Percentiles rank a stretch among this genome's conserved stretches.
These are phyloP conservation scores for Gyromitra esculenta DNA, from an alignment of 2,329 filamentous ascomycete species.

Conservation along the genomic window DNA sequence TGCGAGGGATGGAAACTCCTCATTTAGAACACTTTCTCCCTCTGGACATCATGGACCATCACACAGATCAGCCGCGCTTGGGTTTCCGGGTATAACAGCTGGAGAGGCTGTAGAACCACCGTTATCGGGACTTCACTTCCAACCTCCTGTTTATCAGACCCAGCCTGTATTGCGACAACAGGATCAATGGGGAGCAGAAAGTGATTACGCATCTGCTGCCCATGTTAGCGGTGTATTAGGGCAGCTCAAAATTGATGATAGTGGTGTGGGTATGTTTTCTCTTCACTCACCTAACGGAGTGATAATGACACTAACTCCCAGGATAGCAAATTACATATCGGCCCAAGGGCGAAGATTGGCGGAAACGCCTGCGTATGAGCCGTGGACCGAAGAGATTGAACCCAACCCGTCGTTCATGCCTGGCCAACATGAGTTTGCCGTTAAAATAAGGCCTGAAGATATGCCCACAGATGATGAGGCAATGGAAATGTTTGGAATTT, in stretches of 20 bases:
- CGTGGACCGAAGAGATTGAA: slow-evolving; percentile 73
- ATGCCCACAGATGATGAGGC: slow-evolving; percentile 89
- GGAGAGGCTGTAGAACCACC: slow-evolving; percentile 51
- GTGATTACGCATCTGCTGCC: slow-evolving; percentile 67
- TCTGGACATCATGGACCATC: slow-evolving; percentile 43
- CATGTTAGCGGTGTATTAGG: slow-evolving; percentile 84
- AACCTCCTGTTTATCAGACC: slow-evolving; percentile 52
- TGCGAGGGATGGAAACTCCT: slow-evolving; percentile 38
- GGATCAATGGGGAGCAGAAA: slow-evolving; percentile 54
- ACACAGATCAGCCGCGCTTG: slow-evolving; percentile 42
- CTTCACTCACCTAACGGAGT: slow-evolving; percentile 17
- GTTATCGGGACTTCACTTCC: slow-evolving; percentile 51
- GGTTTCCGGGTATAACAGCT: slow-evolving; percentile 42
- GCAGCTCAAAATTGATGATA: slow-evolving; percentile 85
- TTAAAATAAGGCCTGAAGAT: slow-evolving; percentile 81
- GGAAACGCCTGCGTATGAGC: slow-evolving; percentile 64
- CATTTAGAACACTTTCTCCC: slow-evolving; percentile 50
- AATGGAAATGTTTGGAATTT: slow-evolving; percentile 86
- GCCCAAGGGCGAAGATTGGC: slow-evolving; percentile 68
- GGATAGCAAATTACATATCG: slow-evolving; percentile 82
- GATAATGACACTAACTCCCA: slow-evolving; percentile 12
- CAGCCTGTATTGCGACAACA: slow-evolving; percentile 51
- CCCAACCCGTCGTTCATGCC: slow-evolving; percentile 74
- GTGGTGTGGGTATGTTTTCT: slow-evolving; percentile 75
- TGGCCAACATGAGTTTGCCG: slow-evolving; percentile 57